Evolutionary conservation across 2,329 filamentous ascomycete species (phyloP).

Genomic region (Camptophora hylomeconis): DNA sequence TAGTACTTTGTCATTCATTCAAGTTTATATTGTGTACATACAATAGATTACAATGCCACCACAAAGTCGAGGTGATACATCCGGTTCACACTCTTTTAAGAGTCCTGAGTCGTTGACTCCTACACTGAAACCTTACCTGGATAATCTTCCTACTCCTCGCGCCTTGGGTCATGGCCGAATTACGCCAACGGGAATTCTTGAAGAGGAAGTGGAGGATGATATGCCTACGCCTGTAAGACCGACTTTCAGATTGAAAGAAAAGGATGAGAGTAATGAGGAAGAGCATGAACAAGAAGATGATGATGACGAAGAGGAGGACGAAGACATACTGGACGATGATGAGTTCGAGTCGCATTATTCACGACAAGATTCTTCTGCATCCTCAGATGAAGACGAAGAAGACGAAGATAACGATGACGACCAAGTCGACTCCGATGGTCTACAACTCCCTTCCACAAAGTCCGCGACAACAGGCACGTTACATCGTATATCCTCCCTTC

Average conservation of each 20-base stretch:
- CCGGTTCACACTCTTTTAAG: too few species aligned
- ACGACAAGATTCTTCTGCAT: constrained; percentile 24
- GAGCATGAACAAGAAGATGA: constrained; percentile 5
- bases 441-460: background rate
- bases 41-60: too few species aligned
- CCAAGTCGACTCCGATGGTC: constrained; percentile 15
- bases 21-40: too few species aligned
- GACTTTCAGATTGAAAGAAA: constrained; percentile 8
- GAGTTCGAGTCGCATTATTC: constrained; percentile 35
- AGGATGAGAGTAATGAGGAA: constrained; percentile 7
- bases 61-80: too few species aligned
- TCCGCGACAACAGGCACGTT: background rate
- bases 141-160: constrained; percentile 15
- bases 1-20: too few species aligned
- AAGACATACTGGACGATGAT: constrained; percentile 23
- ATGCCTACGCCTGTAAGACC: constrained; percentile 4
- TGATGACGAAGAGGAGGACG: constrained; percentile 8
- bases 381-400: constrained; percentile 12
- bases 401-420: constrained; percentile 7
- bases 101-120: too few species aligned
- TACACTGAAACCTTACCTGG: constrained; percentile 13
- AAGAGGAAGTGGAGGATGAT: constrained; percentile 3
- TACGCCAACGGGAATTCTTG: constrained; percentile 11
- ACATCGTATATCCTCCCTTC: constrained; percentile 5
- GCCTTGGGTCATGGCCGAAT: constrained; percentile 10